Evolutionary conservation across 371 early-diverging fungal species (phyloP).

Genomic region (Umbelopsis sp.): DNA sequence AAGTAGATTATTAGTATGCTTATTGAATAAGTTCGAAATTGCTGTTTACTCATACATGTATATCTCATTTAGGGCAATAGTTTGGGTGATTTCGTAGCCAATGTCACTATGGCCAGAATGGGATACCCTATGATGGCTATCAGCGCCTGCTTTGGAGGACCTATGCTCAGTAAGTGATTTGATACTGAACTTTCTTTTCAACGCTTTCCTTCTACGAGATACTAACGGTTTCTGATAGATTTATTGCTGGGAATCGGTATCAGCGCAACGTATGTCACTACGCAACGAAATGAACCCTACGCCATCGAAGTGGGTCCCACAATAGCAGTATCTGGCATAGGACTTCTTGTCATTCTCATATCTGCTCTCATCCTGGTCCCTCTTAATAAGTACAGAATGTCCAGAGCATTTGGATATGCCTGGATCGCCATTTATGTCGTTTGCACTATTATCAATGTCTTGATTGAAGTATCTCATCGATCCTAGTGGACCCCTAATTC

Average conservation of each 20-base stretch:
- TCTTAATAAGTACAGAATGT: conserved; percentile 53
- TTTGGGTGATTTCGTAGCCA: conserved; percentile 83
- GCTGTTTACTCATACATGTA: background rate
- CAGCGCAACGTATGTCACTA: conserved; percentile 62
- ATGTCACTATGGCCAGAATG: conserved; percentile 81
- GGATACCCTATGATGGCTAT: conserved; percentile 87
- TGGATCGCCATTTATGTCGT: conserved; percentile 56
- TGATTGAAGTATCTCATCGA: conserved; percentile 44
- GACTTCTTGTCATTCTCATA: conserved; percentile 50
- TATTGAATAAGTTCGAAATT: background rate
- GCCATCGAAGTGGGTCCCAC: conserved; percentile 54
- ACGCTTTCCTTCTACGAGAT: background rate
- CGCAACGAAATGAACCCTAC: conserved; percentile 46
- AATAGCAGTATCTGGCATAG: conserved; percentile 56
- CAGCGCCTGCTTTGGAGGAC: conserved; percentile 86
- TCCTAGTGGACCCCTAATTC: background rate
- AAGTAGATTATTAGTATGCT: conserved; percentile 15
- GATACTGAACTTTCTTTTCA: background rate
- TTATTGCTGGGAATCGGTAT: conserved; percentile 78
- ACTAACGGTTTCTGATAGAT: conserved; percentile 39
- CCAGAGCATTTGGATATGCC: conserved; percentile 52
- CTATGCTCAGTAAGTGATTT: conserved; percentile 67
- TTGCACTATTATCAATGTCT: conserved; percentile 55
- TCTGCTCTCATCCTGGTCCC: conserved; percentile 58
- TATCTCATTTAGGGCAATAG: conserved; percentile 69